Base-by-base conservation (phyloP, 768 basidiomycete genomes). In the Suillus fuscotomentosus region DNA sequence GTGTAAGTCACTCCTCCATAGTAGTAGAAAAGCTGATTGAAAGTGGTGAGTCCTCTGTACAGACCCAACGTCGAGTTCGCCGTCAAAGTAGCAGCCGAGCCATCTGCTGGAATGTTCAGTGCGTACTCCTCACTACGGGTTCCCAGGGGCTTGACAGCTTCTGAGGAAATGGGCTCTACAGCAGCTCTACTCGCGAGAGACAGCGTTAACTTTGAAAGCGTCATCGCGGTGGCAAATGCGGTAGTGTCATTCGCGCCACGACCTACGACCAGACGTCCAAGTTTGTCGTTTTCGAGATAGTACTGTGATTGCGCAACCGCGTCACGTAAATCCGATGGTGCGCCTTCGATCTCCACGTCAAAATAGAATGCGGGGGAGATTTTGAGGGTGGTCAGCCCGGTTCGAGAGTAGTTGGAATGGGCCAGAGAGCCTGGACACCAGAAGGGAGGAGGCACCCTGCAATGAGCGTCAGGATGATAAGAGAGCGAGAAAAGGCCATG, bases 1-100 rank as follows among this genome's bases (percentile, higher is more conserved):
- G 76, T 77, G 27, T 85, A 85, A 27, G 70, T 77, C 60, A 63
- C 61, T 1, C 66, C 75, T 3, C 59, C 51, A 54, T 74, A 66
- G 27, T 76, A 71, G 64, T 83, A 88, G 77, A 83, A 85, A 24
- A 88, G 67, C 70, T 86, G 84, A n/a, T 75, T 71, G 69, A 88
- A 88, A 1, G 86, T 87, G 5, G 83, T 81, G 59, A 88, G 66
- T 0, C 87, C 87, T 27, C 86, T 75, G 13, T 81, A 77, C 8
- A 87, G 70, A 0, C 87, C 86, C 17, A 87, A 68, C 0, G 83
- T 79, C 24, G 81, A 80, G 59, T 79, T 80, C 10, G 86, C 83
- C 0, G 63, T 69, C 15, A 88, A 67, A 0, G 66, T 74, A 2
- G 81, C 85, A 0, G 61, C 43, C 0, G 69, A 60, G 4, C 79